These are phyloP conservation scores for Irineochytrium annulatum DNA, from an alignment of 192 early-diverging fungal species.

Conservation along the genomic window DNA sequence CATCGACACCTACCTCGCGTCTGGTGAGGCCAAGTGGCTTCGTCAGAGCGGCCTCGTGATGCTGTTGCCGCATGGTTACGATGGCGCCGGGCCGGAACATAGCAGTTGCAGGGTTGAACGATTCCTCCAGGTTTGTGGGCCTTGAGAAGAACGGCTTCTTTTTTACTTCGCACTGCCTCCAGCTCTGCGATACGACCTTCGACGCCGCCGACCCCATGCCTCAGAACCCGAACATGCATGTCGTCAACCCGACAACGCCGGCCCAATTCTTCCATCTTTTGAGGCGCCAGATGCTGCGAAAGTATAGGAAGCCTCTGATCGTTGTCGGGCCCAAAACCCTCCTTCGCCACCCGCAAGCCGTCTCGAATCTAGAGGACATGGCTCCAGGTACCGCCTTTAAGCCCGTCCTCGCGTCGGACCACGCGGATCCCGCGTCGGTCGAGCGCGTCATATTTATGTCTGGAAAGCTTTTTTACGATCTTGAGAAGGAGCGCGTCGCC, in stretches of 20 bases:
- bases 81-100: conserved; percentile 95
- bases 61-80: conserved; percentile 92
- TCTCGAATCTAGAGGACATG: conserved; percentile 79
- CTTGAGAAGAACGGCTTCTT: conserved; percentile 4
- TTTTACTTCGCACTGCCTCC: too few relatives aligned
- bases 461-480: conserved; percentile 92
- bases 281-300: conserved; percentile 84
- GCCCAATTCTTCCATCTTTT: conserved; percentile 95
- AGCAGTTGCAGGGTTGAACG: conserved; percentile 87
- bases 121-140: conserved; percentile 72
- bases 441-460: conserved; percentile 80
- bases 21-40: conserved; percentile 93
- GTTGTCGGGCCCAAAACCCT: conserved; percentile 59
- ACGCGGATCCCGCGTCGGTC: conserved; percentile 22
- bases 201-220: conserved; percentile 48
- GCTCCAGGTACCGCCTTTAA: conserved; percentile 76
- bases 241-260: conserved; percentile 84
- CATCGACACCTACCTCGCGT: conserved; percentile 85
- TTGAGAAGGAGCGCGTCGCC: conserved; percentile 70
- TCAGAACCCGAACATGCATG: conserved; percentile 88
- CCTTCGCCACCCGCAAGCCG: conserved; percentile 49
- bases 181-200: conserved; percentile 76
- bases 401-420: conserved; percentile 58
- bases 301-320: conserved; percentile 93
- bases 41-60: conserved; percentile 87